Conservation (phyloP, 1,284 basidiomycete genomes). For the Earliella scabrosa region DNA sequence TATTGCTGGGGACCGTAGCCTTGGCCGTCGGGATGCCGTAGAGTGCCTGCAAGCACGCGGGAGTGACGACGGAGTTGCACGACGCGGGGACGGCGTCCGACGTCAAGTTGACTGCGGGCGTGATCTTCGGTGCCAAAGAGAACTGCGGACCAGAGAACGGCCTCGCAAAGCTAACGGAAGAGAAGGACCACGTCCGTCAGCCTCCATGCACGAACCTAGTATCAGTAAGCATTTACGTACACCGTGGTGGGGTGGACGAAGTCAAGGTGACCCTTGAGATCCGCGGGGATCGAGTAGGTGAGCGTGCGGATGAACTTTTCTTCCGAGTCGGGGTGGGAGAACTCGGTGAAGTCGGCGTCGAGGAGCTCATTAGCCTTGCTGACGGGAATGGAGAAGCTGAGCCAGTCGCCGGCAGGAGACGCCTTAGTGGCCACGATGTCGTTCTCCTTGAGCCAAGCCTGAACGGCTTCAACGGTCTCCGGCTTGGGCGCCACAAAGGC, state of each 20-base stretch:
- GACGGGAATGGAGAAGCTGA: constrained; percentile 42
- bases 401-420: constrained; percentile 46
- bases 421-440: constrained; percentile 35
- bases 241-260: constrained; percentile 45
- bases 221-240: constrained; percentile 20
- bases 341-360: constrained; percentile 42
- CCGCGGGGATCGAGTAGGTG: constrained; percentile 45
- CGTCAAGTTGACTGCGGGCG: constrained; percentile 18
- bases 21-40: constrained; percentile 56
- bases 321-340: constrained; percentile 40
- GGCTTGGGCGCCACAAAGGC: constrained; percentile 40
- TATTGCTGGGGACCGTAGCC: constrained; percentile 44
- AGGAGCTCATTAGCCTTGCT: constrained; percentile 44
- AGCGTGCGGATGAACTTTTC: constrained; percentile 40
- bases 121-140: constrained; percentile 3
- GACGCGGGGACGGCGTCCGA: constrained; percentile 26
- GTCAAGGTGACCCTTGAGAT: constrained; percentile 41
- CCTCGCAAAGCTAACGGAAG: constrained; percentile 27
- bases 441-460: constrained; percentile 43
- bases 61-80: constrained; percentile 52
- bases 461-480: constrained; percentile 40
- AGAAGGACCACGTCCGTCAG: not conserved
- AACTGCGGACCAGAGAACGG: constrained; percentile 19
- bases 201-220: not conserved
- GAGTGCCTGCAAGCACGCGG: constrained; percentile 54